These are phyloP conservation scores for Halenospora varia DNA, from an alignment of 495 filamentous ascomycete species.

Conservation along the genomic window DNA sequence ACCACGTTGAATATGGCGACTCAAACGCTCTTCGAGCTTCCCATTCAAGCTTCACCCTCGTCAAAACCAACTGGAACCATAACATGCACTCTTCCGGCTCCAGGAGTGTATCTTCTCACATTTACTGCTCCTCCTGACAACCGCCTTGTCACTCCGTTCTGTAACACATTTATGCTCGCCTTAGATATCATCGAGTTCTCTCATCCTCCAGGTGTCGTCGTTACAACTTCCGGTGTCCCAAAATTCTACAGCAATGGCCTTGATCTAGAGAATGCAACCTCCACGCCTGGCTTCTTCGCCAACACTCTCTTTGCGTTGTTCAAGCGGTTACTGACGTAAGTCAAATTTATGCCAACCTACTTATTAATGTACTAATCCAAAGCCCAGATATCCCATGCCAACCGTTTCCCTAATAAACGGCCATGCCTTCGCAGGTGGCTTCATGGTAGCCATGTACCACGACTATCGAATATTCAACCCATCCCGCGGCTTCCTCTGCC, in stretches of 20 bases:
- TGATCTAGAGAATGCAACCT: slow-evolving; percentile 54
- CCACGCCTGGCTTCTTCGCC: slow-evolving; percentile 48
- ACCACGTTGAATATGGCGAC: too few relatives aligned
- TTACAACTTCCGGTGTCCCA: slow-evolving; percentile 67
- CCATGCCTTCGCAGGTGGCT: slow-evolving; percentile 75
- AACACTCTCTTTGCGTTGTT: slow-evolving; percentile 56
- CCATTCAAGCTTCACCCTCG: slow-evolving; percentile 31
- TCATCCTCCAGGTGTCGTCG: slow-evolving; percentile 62
- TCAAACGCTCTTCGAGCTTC: slow-evolving; percentile 22
- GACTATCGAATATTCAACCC: slow-evolving; percentile 77
- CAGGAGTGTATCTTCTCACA: slow-evolving; percentile 65
- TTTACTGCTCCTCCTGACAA: slow-evolving; percentile 71
- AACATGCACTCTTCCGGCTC: slow-evolving; percentile 51
- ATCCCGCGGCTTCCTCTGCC: slow-evolving; percentile 60
- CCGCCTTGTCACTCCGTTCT: slow-evolving; percentile 64
- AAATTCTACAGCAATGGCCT: slow-evolving; percentile 85
- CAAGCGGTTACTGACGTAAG: slow-evolving; percentile 56
- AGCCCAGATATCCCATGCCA: slow-evolving; percentile 72
- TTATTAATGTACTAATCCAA: background rate
- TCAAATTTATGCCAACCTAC: background rate
- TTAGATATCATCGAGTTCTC: slow-evolving; percentile 69
- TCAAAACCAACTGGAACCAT: slow-evolving; percentile 72
- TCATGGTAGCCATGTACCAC: slow-evolving; percentile 81
- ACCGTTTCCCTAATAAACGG: slow-evolving; percentile 73
- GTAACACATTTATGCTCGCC: slow-evolving; percentile 58